Evolutionary conservation across 495 filamentous ascomycete genomes (phyloP), one percentile per base, ranked within the genome.

Genomic region (Poronia punctata): DNA sequence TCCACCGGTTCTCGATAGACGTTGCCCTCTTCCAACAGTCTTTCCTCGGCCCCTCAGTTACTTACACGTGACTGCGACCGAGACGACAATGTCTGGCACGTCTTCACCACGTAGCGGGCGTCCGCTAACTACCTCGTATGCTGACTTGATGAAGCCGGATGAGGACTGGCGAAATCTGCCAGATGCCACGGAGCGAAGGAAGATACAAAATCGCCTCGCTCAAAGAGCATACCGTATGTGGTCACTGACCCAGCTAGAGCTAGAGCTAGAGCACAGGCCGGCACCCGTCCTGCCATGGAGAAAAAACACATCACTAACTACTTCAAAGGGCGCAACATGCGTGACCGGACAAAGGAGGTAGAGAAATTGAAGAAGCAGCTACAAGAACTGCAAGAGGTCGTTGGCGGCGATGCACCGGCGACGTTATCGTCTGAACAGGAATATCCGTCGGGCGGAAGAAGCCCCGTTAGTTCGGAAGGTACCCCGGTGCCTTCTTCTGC

Each of bases 141-240:
- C 54, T 35, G 55, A 59, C 36, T 22, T 59, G 14, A 59, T 59
- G 55, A 59, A 56, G 43, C 55, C 55, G 2, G 55, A 59, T 12
- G 55, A 59, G 46, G 55, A 59, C 20, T 59, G 55, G 55, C 53
- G 51, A 14, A 49, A 53, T 40, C 49, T 64, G 18, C 53, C 57
- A 15, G 59, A 64, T 49, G 50, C 56, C 30, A 59, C 56, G 7
- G 48, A 54, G 52, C 38, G 61, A 19, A 61, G 57, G 43, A 58
- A 55, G 40, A 50, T 64, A n/a, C 62, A 64, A 35, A 65, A 65
- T 35, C 52, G 58, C 12, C 54, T 64, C 17, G 60, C 62, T n/a
- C 62, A 65, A 40, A 48, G 62, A 20, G 60, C 57, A 45, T 64
- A 64, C 40, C 46, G 61, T 61, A 45, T 48, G 61, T 56, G 1